Evolutionary conservation across 1,139 yeast genomes (phyloP).

Genomic region (Hanseniaspora uvarum): DNA sequence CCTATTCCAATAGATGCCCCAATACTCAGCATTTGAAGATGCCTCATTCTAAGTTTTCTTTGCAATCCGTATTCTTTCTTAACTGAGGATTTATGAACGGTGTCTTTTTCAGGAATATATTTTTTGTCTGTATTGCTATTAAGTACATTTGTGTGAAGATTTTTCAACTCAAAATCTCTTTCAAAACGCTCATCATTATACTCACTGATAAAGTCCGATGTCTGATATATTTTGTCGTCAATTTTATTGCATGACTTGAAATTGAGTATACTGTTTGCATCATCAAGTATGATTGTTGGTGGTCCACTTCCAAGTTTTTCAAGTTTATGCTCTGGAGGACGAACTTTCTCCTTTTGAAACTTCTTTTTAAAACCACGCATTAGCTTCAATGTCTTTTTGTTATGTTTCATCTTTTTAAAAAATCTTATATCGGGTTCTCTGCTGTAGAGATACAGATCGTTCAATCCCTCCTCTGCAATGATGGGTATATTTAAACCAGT

Average conservation of each 20-base stretch:
- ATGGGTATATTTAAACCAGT: conserved; percentile 15
- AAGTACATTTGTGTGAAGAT: conserved; percentile 8
- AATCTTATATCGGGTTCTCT: conserved; percentile 15
- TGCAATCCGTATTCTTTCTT: conserved; percentile 32
- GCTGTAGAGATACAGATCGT: conserved; percentile 12
- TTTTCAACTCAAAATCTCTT: conserved; percentile 6
- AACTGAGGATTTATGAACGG: neutral
- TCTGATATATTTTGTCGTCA: neutral
- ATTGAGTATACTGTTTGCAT: neutral
- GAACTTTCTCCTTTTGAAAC: neutral
- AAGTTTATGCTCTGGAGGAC: neutral
- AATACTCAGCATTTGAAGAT: conserved; percentile 69
- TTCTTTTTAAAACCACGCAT: neutral
- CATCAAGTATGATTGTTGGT: conserved; percentile 7
- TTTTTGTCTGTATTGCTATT: neutral
- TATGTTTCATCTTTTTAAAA: conserved; percentile 1
- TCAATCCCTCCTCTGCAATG: conserved; percentile 12
- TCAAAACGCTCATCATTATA: conserved; percentile 15
- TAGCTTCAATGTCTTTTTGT: neutral
- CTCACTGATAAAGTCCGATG: conserved; percentile 1
- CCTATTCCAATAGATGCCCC: conserved; percentile 87
- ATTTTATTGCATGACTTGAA: neutral
- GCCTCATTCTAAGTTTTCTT: conserved; percentile 56
- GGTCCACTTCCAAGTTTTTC: conserved; percentile 6
- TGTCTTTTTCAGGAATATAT: neutral